Percentiles rank a stretch among this genome's conserved stretches.
Conservation (phyloP, 176 grass and related monocot genomes). For the Aegilops speltoides region DNA sequence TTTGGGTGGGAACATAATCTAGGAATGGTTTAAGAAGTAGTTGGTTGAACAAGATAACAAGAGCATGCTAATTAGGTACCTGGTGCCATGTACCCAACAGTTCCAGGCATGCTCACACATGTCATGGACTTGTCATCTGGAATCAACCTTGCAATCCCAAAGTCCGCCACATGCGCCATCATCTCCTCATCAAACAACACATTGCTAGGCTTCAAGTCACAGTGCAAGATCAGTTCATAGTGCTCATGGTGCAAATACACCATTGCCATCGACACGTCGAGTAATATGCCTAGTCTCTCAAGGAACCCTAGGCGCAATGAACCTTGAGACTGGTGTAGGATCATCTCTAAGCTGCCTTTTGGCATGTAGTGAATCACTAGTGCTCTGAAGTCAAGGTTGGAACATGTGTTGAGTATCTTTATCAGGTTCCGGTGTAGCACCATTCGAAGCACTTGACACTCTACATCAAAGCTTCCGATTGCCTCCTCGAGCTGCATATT, state of each 20-base stretch:
- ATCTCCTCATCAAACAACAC: not conserved
- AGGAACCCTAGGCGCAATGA: fast-evolving
- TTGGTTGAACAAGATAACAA: not conserved
- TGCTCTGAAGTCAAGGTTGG: not conserved
- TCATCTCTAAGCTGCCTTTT: not conserved
- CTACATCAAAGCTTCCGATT: not conserved
- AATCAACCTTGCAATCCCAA: not conserved
- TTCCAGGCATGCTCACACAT: not conserved
- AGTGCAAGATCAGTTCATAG: not conserved
- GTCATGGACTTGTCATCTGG: not conserved
- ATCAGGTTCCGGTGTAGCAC: not conserved
- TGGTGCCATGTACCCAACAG: not conserved
- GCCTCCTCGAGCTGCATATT: not conserved
- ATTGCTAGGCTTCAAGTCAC: not conserved
- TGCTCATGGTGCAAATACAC: not conserved
- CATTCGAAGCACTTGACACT: not conserved
- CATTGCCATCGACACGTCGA: not conserved
- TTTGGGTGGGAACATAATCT: too few species aligned
- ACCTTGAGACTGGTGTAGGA: not conserved
- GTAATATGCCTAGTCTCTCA: not conserved
- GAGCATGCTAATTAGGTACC: not conserved
- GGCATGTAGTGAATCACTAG: not conserved
- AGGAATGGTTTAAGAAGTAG: too few species aligned
- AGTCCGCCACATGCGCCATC: not conserved
- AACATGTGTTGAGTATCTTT: not conserved